Base-by-base conservation (phyloP, 306 rosid genomes). In the Inga laurina region DNA sequence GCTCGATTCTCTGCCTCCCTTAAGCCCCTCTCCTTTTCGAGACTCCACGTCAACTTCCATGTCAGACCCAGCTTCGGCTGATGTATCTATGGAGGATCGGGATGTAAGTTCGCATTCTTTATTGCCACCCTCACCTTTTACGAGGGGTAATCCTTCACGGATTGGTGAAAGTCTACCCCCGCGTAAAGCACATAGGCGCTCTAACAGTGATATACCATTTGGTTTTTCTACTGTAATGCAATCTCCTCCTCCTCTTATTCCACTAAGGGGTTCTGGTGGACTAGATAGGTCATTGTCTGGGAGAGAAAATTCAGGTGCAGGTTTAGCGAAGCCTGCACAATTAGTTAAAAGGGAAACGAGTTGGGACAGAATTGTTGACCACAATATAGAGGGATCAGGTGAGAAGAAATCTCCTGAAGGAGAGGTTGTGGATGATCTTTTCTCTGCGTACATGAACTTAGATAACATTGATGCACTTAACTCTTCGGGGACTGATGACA, bases 381-480 rank as follows among this genome's bases (percentile, higher is more conserved):
- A 80, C 72, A 89, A 84, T 84, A 84, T 64, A 4, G 97, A 95
- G 86, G 97, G 93, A 24, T 87, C 88, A 45, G 94, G 93, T 10
- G 98, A 93, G 91, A 95, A 91, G 90, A 95, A 95, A 80, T 90
- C 97, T 3, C 89, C 91, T 7, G 98, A 93, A 84, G 98, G 98
- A 72, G 98, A 95, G 66, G 94, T 88, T 16, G 90, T 85, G 61
- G 99, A 92, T 85, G 99, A 95, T 88, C 89, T 95, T 43, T 93
- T 95, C 86, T 88, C 92, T 77, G 94, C 98, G 27, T 93, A 95
- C 48, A 95, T 95, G 99, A 95, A 95, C 86, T 87, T 92, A 86
- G 99, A 95, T 52, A 88, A 72, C 77, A 90, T 95, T 68, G 98
- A 93, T 84, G 90, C 88, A 4, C 82, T 93, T 72, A 92, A 95